Base-by-base conservation (phyloP, 2,329 filamentous ascomycete genomes). In the Penicillium sp. region DNA sequence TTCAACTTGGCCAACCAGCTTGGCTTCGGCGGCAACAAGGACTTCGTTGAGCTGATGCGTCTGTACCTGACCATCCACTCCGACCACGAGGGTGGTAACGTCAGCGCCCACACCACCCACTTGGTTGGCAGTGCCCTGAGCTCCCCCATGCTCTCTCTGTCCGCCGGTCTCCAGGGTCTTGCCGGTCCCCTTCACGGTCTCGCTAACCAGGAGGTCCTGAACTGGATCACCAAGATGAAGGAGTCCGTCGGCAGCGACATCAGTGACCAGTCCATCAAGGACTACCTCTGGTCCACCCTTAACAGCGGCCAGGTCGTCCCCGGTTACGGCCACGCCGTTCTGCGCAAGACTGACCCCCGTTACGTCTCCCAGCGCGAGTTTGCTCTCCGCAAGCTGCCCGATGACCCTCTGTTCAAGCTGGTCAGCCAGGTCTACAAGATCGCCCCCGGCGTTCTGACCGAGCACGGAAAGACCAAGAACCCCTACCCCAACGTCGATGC, bases 401-500 rank as follows among this genome's bases (percentile, higher is more conserved):
- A 96, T 74, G 94, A 97, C 86, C 93, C 93, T 73, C 96, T 99
- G 93, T 99, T 97, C 91, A 92, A 99, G 87, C 90, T 99, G 70
- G 94, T 99, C 82, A 96, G 90, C 86, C 94, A 99, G 84, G 94
- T 99, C 71, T 99, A 97, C 90, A 99, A 99, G 91, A 97, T 99
- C 73, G 94, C 94, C 66, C 94, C 94, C 66, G 90, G 89, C 74
- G 94, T 99, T 72, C 85, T 99, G 78, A 99, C 94, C 68, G 92
- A 99, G 88, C 94, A 99, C 84, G 94, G 94, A 83, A 99, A 99
- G 91, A 97, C 93, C 85, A 97, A 97, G 90, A 97, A 97, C 90
- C 93, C 93, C 68, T 97, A 86, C 86, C 94, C 94, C 80, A 97
- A 97, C 84, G 93, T 97, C 74, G 93, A 97, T 75, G 93, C 93